Evolutionary conservation across 2,329 filamentous ascomycete species (phyloP).

Genomic region (Claviceps pusilla): DNA sequence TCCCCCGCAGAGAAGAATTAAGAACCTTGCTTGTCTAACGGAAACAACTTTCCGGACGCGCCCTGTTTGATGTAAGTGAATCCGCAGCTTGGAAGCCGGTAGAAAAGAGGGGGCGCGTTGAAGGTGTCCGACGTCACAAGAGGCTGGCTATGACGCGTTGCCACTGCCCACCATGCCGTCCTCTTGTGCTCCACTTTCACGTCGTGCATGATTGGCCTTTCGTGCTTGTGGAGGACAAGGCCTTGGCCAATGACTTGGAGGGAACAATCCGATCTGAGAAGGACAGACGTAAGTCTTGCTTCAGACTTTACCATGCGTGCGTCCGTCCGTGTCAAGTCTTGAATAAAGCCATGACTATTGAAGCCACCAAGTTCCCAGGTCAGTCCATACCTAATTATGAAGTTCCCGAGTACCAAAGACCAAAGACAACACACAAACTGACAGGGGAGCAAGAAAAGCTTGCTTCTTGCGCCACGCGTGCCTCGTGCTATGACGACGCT

Average conservation of each 20-base stretch:
- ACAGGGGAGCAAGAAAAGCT: not conserved
- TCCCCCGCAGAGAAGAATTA: not conserved
- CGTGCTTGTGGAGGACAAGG: not conserved
- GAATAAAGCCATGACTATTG: not conserved
- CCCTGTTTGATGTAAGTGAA: not conserved
- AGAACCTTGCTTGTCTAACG: slow-evolving; percentile 1
- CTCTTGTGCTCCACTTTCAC: slow-evolving; percentile 1
- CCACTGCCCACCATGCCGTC: not conserved
- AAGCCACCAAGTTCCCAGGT: not conserved
- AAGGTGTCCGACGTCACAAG: slow-evolving; percentile 3
- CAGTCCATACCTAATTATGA: too few species aligned
- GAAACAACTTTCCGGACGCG: not conserved
- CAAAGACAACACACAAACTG: not conserved
- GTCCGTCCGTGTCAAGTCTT: not conserved
- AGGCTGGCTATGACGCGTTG: slow-evolving; percentile 4
- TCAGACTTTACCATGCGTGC: not conserved
- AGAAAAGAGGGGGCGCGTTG: not conserved
- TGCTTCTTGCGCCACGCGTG: not conserved
- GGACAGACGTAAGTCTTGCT: slow-evolving; percentile 2
- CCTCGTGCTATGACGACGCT: slow-evolving; percentile 3
- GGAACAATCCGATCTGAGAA: slow-evolving; percentile 1
- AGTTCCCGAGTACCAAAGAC: too few species aligned
- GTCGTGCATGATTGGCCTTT: not conserved
- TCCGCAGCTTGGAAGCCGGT: not conserved
- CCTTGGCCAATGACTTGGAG: not conserved